Evolutionary conservation across 352 stramenopile genomes (phyloP), one percentile per base, ranked within the genome.

Genomic region (Phytophthora europaea): DNA sequence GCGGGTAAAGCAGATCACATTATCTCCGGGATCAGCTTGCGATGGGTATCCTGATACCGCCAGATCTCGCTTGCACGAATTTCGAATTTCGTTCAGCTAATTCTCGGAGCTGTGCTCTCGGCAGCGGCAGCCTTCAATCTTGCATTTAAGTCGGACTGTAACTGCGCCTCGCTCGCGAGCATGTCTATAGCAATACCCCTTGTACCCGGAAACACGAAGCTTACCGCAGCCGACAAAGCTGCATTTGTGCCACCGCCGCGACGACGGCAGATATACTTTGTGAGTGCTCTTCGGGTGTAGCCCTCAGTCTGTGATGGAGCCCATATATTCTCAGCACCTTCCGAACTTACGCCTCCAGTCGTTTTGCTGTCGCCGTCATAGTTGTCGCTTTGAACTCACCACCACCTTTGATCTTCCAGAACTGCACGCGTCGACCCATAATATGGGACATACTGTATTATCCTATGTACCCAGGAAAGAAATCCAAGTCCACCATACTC

Each of bases 401-500:
- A n/a, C n/a, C n/a, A n/a, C n/a, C n/a, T n/a, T 28, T 50, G 38
- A 38, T 20, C 12, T 6, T 34, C 20, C n/a, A 68, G 40, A 18
- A 61, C 61, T 2, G 51, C 53, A 9, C 40, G 26, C 33, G 50
- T 61, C 3, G 61, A 59, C 15, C 61, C 61, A 18, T 53, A 67
- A 5, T n/a, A n/a, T n/a, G n/a, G n/a, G n/a, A n/a, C n/a, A n/a
- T n/a, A n/a, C n/a, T n/a, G n/a, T n/a, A n/a, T n/a, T n/a, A n/a
- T n/a, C n/a, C n/a, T n/a, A n/a, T n/a, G n/a, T 53, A 22, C 23
- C 26, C 10, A 70, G 43, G n/a, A 12, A 70, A 70, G 38, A 61
- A 70, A n/a, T 51, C 9, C 31, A 70, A 45, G 62, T 70, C 38
- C 15, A 38, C 33, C 65, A 72, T 72, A 67, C 56, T 9, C 22